Conservation (phyloP, 257 asterid species). For the Przewalskia tangutica region DNA sequence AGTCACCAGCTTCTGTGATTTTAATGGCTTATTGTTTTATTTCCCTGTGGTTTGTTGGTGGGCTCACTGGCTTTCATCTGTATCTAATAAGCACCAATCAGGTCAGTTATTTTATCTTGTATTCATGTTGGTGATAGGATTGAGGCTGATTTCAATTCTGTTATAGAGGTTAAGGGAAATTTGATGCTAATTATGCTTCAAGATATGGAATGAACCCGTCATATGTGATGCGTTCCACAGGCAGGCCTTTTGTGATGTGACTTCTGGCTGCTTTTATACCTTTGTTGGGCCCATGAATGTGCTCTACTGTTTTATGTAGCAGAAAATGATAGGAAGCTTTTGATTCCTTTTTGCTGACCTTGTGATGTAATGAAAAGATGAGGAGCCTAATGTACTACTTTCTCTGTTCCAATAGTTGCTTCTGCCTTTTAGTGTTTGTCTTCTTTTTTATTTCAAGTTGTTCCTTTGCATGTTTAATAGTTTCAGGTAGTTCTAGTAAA, state of each 20-base stretch:
- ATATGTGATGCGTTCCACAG: not conserved
- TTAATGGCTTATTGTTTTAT: constrained; percentile 83
- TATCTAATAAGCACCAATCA: constrained; percentile 89
- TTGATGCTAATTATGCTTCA: not conserved
- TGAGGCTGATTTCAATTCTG: not conserved
- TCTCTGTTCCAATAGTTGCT: not conserved
- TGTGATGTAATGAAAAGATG: not conserved
- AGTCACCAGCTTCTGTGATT: constrained; percentile 86
- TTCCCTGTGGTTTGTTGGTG: constrained; percentile 98
- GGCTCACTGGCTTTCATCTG: constrained; percentile 92
- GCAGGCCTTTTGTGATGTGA: not conserved
- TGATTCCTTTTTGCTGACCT: not conserved
- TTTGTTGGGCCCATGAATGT: not conserved
- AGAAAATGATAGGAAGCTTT: not conserved
- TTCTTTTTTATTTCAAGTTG: not conserved
- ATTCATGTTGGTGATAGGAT: not conserved
- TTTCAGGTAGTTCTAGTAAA: not conserved
- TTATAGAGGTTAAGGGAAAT: not conserved
- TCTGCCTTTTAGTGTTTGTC: not conserved
- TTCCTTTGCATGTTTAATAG: not conserved
- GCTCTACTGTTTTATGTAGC: not conserved
- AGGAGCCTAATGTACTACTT: not conserved
- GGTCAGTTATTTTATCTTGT: constrained; percentile 37
- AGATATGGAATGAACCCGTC: not conserved
- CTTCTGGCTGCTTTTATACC: constrained; percentile 1